phyloP scores from a whole-genome alignment of 2,329 filamentous ascomycete genomes.

The Cercospora sojina region DNA sequence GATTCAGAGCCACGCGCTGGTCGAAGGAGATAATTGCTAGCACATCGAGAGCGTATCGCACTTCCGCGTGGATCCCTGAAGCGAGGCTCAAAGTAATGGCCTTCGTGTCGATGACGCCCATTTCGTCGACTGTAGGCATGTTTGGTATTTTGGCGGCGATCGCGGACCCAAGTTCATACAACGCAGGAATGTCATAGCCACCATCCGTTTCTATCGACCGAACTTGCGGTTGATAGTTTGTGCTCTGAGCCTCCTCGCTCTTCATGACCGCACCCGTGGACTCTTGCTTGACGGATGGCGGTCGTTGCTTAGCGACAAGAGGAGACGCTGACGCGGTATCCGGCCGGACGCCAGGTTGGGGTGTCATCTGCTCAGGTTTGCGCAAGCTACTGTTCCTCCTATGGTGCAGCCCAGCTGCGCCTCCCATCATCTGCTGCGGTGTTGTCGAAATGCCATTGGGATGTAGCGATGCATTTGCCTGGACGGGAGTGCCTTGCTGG shows the following conservation, averaged over 20 bases:
- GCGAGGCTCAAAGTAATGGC: conserved; percentile 87
- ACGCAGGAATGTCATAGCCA: conserved; percentile 67
- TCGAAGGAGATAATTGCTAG: conserved; percentile 70
- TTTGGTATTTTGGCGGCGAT: conserved; percentile 70
- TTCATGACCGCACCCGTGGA: conserved; percentile 33
- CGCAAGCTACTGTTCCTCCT: conserved; percentile 35
- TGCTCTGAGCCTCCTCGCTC: conserved; percentile 37
- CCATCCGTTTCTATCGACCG: conserved; percentile 51
- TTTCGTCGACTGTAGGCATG: conserved; percentile 70
- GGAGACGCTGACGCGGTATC: conserved; percentile 34
- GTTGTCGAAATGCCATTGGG: conserved; percentile 50
- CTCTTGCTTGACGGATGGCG: conserved; percentile 36
- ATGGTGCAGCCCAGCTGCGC: conserved; percentile 38
- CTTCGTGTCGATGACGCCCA: conserved; percentile 86
- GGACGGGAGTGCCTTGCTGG: conserved; percentile 44
- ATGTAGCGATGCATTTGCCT: conserved; percentile 50
- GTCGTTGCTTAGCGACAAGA: conserved; percentile 31
- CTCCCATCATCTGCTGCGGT: conserved; percentile 43
- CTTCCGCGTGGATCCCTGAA: conserved; percentile 83
- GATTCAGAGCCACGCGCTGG: conserved; percentile 61
- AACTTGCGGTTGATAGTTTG: conserved; percentile 33
- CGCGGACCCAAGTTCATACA: conserved; percentile 64
- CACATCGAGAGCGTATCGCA: conserved; percentile 85
- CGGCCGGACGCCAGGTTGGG: conserved; percentile 26
- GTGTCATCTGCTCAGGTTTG: conserved; percentile 35